Evolutionary conservation across 2,329 filamentous ascomycete species (phyloP).

Genomic region (Trichoderma guizhouense): DNA sequence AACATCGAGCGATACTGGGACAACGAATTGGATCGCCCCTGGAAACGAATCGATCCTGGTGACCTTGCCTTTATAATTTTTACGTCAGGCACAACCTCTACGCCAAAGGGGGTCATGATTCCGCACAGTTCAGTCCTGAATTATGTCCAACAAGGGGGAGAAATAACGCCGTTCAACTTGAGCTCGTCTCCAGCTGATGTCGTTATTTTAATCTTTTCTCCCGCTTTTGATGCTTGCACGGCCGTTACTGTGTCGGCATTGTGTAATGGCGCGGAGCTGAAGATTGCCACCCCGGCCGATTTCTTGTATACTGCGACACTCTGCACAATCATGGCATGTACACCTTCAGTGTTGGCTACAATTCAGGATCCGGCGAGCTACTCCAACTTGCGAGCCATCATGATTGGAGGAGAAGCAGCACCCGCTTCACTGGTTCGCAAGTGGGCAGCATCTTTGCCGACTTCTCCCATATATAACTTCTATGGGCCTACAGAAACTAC

Average conservation of each 20-base stretch:
- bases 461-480: background rate
- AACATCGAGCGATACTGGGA: background rate
- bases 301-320: background rate
- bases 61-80: slow-evolving; percentile 1
- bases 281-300: background rate
- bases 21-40: background rate
- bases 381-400: background rate
- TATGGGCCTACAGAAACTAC: background rate
- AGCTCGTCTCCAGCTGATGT: background rate
- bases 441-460: background rate
- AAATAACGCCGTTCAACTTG: background rate
- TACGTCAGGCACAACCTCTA: slow-evolving; percentile 2
- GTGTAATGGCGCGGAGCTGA: background rate
- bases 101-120: slow-evolving; percentile 2
- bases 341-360: background rate
- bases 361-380: background rate
- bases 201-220: background rate
- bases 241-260: background rate
- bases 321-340: background rate
- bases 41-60: background rate
- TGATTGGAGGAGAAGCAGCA: background rate
- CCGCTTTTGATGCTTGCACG: background rate
- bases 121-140: background rate
- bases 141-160: background rate
- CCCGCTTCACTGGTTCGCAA: background rate